Base-by-base conservation (phyloP, 2,329 filamentous ascomycete genomes). In the Scedosporium boydii region DNA sequence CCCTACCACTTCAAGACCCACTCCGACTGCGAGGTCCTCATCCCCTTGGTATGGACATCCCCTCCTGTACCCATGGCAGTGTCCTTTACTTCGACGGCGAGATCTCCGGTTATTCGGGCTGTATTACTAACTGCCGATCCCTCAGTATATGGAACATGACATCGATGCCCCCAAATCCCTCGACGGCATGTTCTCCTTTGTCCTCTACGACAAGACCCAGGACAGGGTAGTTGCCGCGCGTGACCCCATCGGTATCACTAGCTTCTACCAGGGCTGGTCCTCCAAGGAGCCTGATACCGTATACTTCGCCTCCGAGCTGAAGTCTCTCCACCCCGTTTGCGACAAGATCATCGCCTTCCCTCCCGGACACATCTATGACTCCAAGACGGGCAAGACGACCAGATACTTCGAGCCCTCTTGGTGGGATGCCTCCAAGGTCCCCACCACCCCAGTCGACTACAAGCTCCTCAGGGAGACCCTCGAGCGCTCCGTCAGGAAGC, bases 151-250 rank as follows among this genome's bases (percentile, higher is more conserved):
- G 79, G 87, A 98, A 77, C 85, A 96, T 83, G 95, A 87, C 71
- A 82, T 96, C 69, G 92, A 98, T 72, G 91, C 93, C 63, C 93
- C 95, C 65, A 95, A 93, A 77, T 82, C 91, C 77, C 87, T 99
- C 68, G 95, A 99, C 75, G 95, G 95, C 80, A 99, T 99, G 95
- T 99, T 99, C 84, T 97, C 93, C 16, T 99, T 96, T 80, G 93
- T 99, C 63, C 85, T 99, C 61, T 96, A 96, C 78, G 95, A 99
- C 81, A 96, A 96, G 84, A 88, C 86, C 68, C 87, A 92, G 76
- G 90, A 99, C 81, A 89, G 95, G 68, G 90, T 92, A 66, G 87
- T 99, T 72, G 95, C 95, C 63, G 95, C 95, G 62, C 88, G 95
- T 73, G 95, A 99, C 75, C 95, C 95, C 42, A 97, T 99, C 70